A percentile compares a stretch with the other conserved stretches of the same genome.
phyloP scores from a whole-genome alignment of 2,329 filamentous ascomycete species.

The Aspergillus aculeatus region DNA sequence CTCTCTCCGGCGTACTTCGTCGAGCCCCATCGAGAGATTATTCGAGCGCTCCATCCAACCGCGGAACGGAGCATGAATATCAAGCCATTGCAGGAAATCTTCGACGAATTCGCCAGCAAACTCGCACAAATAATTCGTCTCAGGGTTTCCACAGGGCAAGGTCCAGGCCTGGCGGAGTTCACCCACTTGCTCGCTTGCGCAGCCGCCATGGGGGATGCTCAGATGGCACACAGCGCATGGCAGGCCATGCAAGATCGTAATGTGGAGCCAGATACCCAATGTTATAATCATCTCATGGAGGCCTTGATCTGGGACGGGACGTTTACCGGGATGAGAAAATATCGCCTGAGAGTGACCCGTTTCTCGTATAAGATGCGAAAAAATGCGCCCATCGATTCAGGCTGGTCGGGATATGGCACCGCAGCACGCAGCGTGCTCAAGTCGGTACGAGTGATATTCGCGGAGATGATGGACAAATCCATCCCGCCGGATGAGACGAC shows the following conservation, averaged over 20 bases:
- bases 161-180: conserved; percentile 50
- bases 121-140: conserved; percentile 39
- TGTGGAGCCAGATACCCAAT: conserved; percentile 47
- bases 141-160: conserved; percentile 37
- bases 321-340: conserved; percentile 41
- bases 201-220: conserved; percentile 46
- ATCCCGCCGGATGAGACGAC: conserved; percentile 52
- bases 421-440: conserved; percentile 33
- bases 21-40: conserved; percentile 47
- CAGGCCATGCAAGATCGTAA: conserved; percentile 39
- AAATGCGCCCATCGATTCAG: conserved; percentile 13
- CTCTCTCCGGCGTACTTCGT: conserved; percentile 60
- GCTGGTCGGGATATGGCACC: conserved; percentile 34
- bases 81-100: conserved; percentile 37
- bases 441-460: conserved; percentile 44
- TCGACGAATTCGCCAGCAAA: conserved; percentile 40
- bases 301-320: conserved; percentile 49
- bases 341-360: conserved; percentile 38
- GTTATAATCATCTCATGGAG: conserved; percentile 57
- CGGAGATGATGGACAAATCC: conserved; percentile 48
- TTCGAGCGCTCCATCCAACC: conserved; percentile 51
- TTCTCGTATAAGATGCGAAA: conserved; percentile 32
- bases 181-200: conserved; percentile 54
- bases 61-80: conserved; percentile 46
- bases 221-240: conserved; percentile 50